These are phyloP conservation scores for Spirogloea muscicola DNA, from an alignment of 139 green algal genomes.

Conservation along the genomic window DNA sequence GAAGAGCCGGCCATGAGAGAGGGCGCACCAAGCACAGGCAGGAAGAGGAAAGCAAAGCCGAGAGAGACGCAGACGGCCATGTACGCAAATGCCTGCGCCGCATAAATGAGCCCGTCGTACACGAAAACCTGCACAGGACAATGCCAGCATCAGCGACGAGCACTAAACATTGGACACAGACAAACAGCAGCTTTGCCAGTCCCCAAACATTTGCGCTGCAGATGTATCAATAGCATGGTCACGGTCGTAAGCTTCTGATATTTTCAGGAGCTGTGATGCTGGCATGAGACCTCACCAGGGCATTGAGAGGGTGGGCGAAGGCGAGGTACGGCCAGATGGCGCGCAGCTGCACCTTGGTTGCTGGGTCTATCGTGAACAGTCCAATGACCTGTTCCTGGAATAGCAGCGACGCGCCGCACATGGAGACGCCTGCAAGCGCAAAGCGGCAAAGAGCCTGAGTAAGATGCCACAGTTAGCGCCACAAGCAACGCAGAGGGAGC, in stretches of 20 bases:
- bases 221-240: background rate
- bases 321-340: conserved; percentile 54
- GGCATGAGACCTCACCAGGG: conserved; percentile 26
- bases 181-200: background rate
- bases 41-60: conserved; percentile 58
- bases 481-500: background rate
- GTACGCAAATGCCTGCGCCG: conserved; percentile 59
- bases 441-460: background rate
- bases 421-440: conserved; percentile 8
- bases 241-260: background rate
- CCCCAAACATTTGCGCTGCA: background rate
- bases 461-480: too few species aligned
- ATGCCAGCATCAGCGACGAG: background rate
- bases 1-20: background rate
- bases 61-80: conserved; percentile 52
- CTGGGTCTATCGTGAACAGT: conserved; percentile 52
- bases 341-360: conserved; percentile 18
- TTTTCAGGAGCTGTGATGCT: too few species aligned
- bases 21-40: conserved; percentile 41
- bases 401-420: conserved; percentile 7
- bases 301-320: conserved; percentile 60
- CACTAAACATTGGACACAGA: background rate
- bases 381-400: conserved; percentile 29
- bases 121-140: conserved; percentile 57
- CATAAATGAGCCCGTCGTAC: conserved; percentile 63